phyloP scores from a whole-genome alignment of 305 asterid species.

The Plantago rigida region DNA sequence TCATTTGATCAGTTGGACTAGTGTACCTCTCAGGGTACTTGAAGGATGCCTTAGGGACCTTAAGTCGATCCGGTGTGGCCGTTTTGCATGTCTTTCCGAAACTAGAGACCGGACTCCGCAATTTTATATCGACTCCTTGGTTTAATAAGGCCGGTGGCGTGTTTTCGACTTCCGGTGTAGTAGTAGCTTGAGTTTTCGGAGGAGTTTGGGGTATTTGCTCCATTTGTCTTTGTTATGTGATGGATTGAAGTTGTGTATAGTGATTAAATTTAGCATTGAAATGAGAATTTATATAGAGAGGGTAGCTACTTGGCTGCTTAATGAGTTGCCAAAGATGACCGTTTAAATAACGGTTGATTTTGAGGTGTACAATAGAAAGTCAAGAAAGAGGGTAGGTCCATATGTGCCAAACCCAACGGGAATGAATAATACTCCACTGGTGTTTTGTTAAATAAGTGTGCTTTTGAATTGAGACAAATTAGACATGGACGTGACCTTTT shows the following conservation, averaged over 20 bases:
- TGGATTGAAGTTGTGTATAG: neutral
- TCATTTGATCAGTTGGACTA: conserved; percentile 82
- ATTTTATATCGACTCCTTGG: conserved; percentile 5
- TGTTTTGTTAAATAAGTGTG: too few species aligned
- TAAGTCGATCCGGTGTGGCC: conserved; percentile 53
- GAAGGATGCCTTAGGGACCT: conserved; percentile 57
- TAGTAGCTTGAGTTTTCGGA: conserved; percentile 15
- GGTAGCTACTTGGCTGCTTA: neutral
- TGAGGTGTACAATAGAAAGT: neutral
- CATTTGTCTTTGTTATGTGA: conserved; percentile 27
- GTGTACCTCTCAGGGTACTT: conserved; percentile 71
- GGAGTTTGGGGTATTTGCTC: conserved; percentile 32
- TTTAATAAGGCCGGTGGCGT: conserved; percentile 22
- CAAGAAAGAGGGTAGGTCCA: neutral
- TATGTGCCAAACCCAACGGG: conserved; percentile 28
- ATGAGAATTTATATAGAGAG: conserved; percentile 17
- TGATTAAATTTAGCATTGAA: conserved; percentile 1
- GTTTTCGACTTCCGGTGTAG: conserved; percentile 19
- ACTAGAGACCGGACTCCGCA: conserved; percentile 21
- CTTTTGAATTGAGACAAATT: too few species aligned
- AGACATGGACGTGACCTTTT: too few species aligned
- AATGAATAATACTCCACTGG: neutral
- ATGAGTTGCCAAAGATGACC: conserved; percentile 34
- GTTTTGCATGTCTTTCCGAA: conserved; percentile 35
- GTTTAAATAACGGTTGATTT: conserved; percentile 40